Evolutionary conservation across 495 filamentous ascomycete genomes (phyloP).

Genomic region (Cudoniella acicularis): DNA sequence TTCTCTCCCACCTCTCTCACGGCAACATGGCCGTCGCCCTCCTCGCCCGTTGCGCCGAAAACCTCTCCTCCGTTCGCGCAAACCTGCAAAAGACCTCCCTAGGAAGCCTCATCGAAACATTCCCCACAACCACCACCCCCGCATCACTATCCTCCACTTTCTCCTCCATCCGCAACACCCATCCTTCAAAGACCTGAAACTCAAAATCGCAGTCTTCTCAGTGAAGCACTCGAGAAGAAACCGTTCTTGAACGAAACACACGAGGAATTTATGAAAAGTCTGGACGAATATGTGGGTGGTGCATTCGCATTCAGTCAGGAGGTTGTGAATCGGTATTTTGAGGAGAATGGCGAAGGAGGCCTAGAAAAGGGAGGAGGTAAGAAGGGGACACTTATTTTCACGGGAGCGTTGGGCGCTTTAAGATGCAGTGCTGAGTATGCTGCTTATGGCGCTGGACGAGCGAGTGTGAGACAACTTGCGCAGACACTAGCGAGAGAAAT

Average conservation of each 20-base stretch:
- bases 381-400: constrained; percentile 47
- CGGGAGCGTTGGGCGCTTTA: constrained; percentile 43
- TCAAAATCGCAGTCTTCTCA: constrained; percentile 40
- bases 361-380: constrained; percentile 35
- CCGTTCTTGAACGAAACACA: constrained; percentile 45
- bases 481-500: constrained; percentile 45
- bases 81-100: constrained; percentile 34
- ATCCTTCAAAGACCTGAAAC: constrained; percentile 39
- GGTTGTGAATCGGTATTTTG: constrained; percentile 37
- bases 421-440: constrained; percentile 40
- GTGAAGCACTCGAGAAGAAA: constrained; percentile 44
- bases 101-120: constrained; percentile 37
- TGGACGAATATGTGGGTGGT: constrained; percentile 42
- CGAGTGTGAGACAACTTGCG: constrained; percentile 40
- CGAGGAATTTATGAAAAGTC: constrained; percentile 36
- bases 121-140: constrained; percentile 41
- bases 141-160: constrained; percentile 33
- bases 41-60: constrained; percentile 37
- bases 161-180: constrained; percentile 36
- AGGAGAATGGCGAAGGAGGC: constrained; percentile 36
- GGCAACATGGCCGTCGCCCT: constrained; percentile 47
- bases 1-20: constrained; percentile 42
- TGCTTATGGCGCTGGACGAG: constrained; percentile 41
- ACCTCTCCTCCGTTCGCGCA: constrained; percentile 33
- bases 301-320: constrained; percentile 45